Base-by-base conservation (phyloP, 2,329 filamentous ascomycete genomes). In the Sarocladiaceae sp. region DNA sequence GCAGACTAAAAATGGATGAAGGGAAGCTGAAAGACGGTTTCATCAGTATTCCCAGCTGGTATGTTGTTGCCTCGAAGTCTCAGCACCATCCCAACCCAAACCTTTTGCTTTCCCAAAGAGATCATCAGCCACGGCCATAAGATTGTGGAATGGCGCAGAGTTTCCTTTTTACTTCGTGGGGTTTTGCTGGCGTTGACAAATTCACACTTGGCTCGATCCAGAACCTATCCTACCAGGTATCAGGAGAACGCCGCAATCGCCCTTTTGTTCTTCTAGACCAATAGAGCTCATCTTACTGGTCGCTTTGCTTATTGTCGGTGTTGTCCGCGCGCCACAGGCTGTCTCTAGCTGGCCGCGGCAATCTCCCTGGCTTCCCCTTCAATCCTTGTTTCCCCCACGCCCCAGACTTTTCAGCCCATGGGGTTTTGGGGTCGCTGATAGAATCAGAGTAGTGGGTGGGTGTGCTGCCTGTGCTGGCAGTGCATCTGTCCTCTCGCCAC, bases 401-500 rank as follows among this genome's bases (percentile, higher is more conserved):
- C 37, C 37, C 37, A 41, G 37, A 41, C 37, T 41, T 41, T 41
- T 26, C 37, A 18, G 37, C 37, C 37, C 37, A 41, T 41, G 23
- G 23, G 37, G 37, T 41, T 27, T 16, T 29, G 7, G n/a, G 26
- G 9, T 29, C 26, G 13, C 26, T 9, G 13, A 13, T 13, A 29
- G 21, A 13, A 7, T 4, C 19, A 19, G 6, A 19, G 16, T 19
- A 13, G 18, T 20, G 18, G 19, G 16, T 13, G 37, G 37, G 19
- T 41, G 37, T 41, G 23, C 23, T 41, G 20, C 16, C 19, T 10
- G 18, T 19, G 20, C 5, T n/a, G 21, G n/a, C 10, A 12, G 37
- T 18, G 23, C 4, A 11, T 23, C 4, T 27, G 23, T 27, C 23
- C 13, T 41, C 23, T 41, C 23, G 19, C 15, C n/a, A n/a, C n/a